These are phyloP conservation scores for Fusarium sp. DNA, from an alignment of 2,329 filamentous ascomycete genomes.

Conservation along the genomic window DNA sequence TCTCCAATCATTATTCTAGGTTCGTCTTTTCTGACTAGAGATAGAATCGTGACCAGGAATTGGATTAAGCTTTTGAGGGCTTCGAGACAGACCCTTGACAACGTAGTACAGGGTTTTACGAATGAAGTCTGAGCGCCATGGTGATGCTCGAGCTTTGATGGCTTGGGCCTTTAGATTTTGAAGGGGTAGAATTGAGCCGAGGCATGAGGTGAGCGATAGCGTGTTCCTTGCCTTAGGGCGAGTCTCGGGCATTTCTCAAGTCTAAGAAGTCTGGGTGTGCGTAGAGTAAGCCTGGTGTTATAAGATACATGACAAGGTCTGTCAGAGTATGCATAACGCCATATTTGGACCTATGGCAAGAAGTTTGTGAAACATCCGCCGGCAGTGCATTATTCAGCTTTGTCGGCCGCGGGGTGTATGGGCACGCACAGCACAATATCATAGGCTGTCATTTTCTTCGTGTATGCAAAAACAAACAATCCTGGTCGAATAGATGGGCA, in stretches of 20 bases:
- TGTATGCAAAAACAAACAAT: conserved; percentile 46
- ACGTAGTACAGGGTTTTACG: conserved; percentile 29
- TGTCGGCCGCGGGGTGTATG: conserved; percentile 39
- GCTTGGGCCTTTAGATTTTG: not conserved
- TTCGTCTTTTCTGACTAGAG: not conserved
- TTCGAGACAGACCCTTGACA: conserved; percentile 36
- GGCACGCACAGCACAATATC: conserved; percentile 23
- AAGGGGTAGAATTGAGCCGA: not conserved
- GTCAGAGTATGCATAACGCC: conserved; percentile 44
- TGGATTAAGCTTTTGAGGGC: conserved; percentile 32
- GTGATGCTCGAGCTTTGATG: not conserved
- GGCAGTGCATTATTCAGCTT: conserved; percentile 43
- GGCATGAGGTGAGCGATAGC: conserved; percentile 1
- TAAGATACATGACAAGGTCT: conserved; percentile 32
- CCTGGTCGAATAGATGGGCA: conserved; percentile 38
- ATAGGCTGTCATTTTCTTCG: conserved; percentile 30
- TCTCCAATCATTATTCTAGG: not conserved
- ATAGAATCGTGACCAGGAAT: conserved; percentile 7
- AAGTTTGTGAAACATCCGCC: conserved; percentile 46
- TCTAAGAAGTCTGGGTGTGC: conserved; percentile 29
- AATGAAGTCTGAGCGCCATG: conserved; percentile 26
- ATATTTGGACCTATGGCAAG: conserved; percentile 37
- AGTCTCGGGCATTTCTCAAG: not conserved
- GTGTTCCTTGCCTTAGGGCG: conserved; percentile 1
- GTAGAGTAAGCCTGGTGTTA: conserved; percentile 35